A percentile compares a stretch with the other conserved stretches of the same genome.
Evolutionary conservation across 2,329 filamentous ascomycete genomes (phyloP).

Genomic region (Aaosphaeria arxii): DNA sequence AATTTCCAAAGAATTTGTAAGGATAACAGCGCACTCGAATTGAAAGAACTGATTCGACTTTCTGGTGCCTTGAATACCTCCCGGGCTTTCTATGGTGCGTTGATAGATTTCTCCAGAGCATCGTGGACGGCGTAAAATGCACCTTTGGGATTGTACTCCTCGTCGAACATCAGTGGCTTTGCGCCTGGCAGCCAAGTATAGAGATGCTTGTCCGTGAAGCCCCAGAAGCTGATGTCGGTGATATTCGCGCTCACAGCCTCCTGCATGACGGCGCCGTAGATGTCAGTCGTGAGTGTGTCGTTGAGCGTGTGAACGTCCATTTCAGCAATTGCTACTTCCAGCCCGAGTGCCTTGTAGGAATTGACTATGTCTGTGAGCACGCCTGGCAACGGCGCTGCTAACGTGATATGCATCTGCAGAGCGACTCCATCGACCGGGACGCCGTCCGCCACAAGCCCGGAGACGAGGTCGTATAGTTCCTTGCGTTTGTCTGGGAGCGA

Average conservation of each 20-base stretch:
- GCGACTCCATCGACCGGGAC: constrained; percentile 8
- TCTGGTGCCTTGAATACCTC: no score
- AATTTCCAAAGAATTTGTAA: no score
- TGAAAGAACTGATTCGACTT: no score
- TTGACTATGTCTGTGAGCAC: constrained; percentile 4
- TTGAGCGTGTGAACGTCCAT: constrained; percentile 7
- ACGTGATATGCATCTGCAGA: constrained; percentile 8
- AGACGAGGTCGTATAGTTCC: constrained; percentile 4
- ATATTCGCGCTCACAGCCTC: constrained; percentile 6
- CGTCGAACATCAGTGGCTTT: constrained; percentile 9
- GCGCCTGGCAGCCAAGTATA: constrained; percentile 6
- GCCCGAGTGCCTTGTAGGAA: constrained; percentile 5
- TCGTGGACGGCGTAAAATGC: constrained; percentile 1
- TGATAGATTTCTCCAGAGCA: neutral
- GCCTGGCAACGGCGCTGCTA: constrained; percentile 3
- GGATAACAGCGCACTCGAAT: no score
- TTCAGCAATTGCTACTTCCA: constrained; percentile 7
- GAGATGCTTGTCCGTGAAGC: constrained; percentile 7
- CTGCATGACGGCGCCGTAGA: constrained; percentile 3
- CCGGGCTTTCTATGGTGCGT: no score
- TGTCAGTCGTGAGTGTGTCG: constrained; percentile 1
- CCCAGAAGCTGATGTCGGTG: constrained; percentile 8
- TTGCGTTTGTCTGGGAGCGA: constrained; percentile 1
- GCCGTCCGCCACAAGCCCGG: constrained; percentile 1
- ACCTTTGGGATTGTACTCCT: constrained; percentile 4